Evolutionary conservation across 306 rosid species (phyloP), one percentile per base, ranked within the genome.

Genomic region (Quercus engelmannii): DNA sequence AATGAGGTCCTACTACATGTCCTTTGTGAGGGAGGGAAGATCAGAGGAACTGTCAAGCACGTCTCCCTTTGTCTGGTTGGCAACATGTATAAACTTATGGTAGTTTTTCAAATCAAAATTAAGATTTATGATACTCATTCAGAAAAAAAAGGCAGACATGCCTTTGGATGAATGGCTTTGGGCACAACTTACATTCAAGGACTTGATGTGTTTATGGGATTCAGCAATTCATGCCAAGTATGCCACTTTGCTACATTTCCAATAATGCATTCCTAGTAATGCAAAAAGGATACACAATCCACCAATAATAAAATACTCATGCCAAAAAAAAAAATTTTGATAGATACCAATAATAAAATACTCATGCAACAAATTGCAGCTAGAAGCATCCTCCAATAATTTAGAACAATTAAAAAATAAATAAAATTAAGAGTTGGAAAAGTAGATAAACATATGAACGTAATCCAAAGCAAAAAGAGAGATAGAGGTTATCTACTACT

Each of bases 401-500:
- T 14, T 25, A 76, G 30, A 26, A 64, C 77, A 71, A 35, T 41
- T 12, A 4, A 70, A 46, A n/a, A 33, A 55, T 43, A 46, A 68
- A 67, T 31, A 30, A 85, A 85, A 57, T 31, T 5, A 41, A 46
- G 35, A 21, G 19, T 21, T 5, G 67, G 74, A 3, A 46, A 59
- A 35, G 21, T 58, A 43, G 30, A 38, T 21, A 55, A 75, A 21
- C 2, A 72, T 46, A 65, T 35, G 68, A 62, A 74, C 38, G 71
- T 74, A 46, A 41, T 72, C 65, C 54, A 31, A 80, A 73, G 51
- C 33, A n/a, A 64, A 65, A 71, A 75, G 21, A 71, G 49, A 41
- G 19, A 72, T 54, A 82, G 62, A 73, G 61, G 76, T 63, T 19
- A 74, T 77, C 80, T 69, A 73, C 70, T 57, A 79, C 79, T 84